These are phyloP conservation scores for Colletotrichum lentis DNA, from an alignment of 2,329 filamentous ascomycete genomes.

Conservation along the genomic window DNA sequence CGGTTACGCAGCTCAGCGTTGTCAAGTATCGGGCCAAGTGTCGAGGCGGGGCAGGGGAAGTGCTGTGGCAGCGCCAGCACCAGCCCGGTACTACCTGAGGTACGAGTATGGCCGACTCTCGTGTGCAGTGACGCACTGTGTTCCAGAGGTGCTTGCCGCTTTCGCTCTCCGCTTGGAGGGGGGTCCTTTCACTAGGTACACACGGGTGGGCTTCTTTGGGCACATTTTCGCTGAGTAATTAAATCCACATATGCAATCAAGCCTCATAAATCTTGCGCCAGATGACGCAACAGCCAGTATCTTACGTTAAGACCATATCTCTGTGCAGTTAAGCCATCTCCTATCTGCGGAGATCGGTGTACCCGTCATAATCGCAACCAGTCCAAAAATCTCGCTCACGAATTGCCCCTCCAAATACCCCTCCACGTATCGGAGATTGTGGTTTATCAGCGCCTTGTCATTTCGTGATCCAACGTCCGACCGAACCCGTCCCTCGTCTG, in stretches of 20 bases:
- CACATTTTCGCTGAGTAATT: conserved; percentile 10
- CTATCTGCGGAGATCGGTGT: conserved; percentile 7
- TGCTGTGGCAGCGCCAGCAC: conserved; percentile 9
- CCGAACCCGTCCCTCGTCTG: conserved; percentile 7
- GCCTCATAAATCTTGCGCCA: conserved; percentile 21
- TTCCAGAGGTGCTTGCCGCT: conserved; percentile 25
- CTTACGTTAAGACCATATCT: neutral
- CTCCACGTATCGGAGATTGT: conserved; percentile 35
- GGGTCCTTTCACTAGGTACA: neutral
- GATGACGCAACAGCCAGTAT: conserved; percentile 25
- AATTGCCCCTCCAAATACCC: conserved; percentile 37
- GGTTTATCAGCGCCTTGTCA: conserved; percentile 35
- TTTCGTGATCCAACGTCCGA: conserved; percentile 31
- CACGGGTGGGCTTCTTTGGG: conserved; percentile 10
- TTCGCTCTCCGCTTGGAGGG: conserved; percentile 26
- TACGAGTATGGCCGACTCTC: conserved; percentile 14
- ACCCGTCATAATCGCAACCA: conserved; percentile 7
- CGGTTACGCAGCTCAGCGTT: conserved; percentile 32
- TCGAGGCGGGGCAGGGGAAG: conserved; percentile 36
- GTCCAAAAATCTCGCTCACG: conserved; percentile 33
- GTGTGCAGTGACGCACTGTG: conserved; percentile 16
- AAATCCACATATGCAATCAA: conserved; percentile 11
- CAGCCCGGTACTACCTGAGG: conserved; percentile 13
- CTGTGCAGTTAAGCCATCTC: conserved; percentile 5
- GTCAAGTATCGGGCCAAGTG: conserved; percentile 29